phyloP scores from a whole-genome alignment of 1,284 basidiomycete genomes.

The Leccinum proximum region DNA sequence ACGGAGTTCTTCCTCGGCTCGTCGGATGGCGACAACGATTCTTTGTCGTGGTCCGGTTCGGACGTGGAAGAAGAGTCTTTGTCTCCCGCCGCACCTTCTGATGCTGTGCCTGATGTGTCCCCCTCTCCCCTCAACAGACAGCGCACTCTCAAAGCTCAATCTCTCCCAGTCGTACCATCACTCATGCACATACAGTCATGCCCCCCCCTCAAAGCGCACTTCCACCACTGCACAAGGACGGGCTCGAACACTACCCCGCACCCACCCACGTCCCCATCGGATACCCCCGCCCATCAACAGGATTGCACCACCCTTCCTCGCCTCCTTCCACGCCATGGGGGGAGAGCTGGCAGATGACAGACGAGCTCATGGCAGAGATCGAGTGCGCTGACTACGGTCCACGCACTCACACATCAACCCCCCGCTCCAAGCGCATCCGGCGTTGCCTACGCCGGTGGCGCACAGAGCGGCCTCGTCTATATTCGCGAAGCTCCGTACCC shows the following conservation, averaged over 20 bases:
- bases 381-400: constrained; percentile 44
- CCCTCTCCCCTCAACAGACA: constrained; percentile 54
- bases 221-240: constrained; percentile 34
- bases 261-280: constrained; percentile 35
- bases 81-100: too few species aligned
- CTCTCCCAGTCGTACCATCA: constrained; percentile 57
- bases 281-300: constrained; percentile 60
- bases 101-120: too few species aligned
- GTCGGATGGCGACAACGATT: too few species aligned
- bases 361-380: constrained; percentile 66
- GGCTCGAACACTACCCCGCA: constrained; percentile 34
- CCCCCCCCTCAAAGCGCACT: constrained; percentile 21
- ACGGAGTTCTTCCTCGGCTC: too few species aligned
- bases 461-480: constrained; percentile 33
- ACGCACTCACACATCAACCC: constrained; percentile 5
- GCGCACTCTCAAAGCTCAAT: constrained; percentile 55
- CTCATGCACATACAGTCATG: constrained; percentile 46
- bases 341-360: constrained; percentile 58
- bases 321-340: constrained; percentile 47
- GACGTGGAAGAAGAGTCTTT: too few species aligned
- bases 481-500: constrained; percentile 34
- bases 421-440: constrained; percentile 40
- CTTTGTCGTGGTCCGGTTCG: too few species aligned
- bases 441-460: constrained; percentile 51
- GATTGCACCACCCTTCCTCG: constrained; percentile 51